phyloP scores from a whole-genome alignment of 176 grass and related monocot genomes.

The Bromus sterilis region DNA sequence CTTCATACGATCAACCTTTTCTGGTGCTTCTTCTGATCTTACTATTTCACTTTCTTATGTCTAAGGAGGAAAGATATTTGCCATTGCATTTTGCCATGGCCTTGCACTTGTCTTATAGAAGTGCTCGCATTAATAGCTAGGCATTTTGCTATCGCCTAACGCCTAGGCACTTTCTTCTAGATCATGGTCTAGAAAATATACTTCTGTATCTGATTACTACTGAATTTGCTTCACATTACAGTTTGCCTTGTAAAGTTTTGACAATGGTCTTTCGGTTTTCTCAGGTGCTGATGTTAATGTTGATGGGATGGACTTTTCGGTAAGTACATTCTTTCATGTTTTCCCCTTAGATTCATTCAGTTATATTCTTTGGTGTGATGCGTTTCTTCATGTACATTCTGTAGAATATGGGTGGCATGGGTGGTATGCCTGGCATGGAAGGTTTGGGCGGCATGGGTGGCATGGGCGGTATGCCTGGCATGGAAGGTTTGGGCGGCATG shows the following conservation, averaged over 20 bases:
- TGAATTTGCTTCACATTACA: not conserved
- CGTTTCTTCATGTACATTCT: slow-evolving; percentile 21
- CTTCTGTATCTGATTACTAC: not conserved
- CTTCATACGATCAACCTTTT: not conserved
- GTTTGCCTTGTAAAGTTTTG: not conserved
- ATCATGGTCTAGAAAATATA: not conserved
- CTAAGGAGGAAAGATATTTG: not conserved
- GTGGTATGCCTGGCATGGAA: slow-evolving; percentile 20
- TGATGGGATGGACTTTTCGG: slow-evolving; percentile 95
- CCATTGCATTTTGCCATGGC: not conserved
- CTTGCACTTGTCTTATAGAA: no score
- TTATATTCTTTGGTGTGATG: slow-evolving; percentile 9
- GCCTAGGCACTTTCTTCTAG: not conserved
- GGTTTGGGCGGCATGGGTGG: slow-evolving; percentile 1
- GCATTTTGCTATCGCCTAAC: not conserved
- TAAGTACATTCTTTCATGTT: slow-evolving; percentile 3
- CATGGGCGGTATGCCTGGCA: not conserved
- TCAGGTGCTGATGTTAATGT: slow-evolving; percentile 60
- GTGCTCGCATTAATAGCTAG: not conserved
- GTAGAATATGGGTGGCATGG: slow-evolving; percentile 63
- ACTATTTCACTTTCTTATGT: not conserved
- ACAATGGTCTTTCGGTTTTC: not conserved
- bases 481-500: slow-evolving; percentile 17
- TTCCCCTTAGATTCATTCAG: not conserved
- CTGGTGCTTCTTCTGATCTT: not conserved